Evolutionary conservation across 768 basidiomycete genomes (phyloP), one percentile per base, ranked within the genome.

Genomic region (Gymnopilus dilepis): DNA sequence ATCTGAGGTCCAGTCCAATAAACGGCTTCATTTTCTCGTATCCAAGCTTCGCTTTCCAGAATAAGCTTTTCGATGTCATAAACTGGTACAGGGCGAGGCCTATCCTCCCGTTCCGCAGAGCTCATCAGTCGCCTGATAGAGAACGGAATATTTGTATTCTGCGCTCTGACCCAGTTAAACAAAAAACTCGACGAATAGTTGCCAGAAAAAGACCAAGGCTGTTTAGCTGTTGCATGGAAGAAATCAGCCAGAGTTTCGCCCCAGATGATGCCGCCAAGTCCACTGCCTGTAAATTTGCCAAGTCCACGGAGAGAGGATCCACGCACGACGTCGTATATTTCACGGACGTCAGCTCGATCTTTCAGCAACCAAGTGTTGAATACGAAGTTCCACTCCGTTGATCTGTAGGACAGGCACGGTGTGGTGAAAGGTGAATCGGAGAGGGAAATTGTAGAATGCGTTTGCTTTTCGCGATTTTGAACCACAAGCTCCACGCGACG

Each of bases 211-310:
- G n/a, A n/a, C n/a, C n/a, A n/a, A n/a, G n/a, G n/a, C n/a, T n/a
- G n/a, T n/a, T n/a, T n/a, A n/a, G n/a, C 12, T n/a, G 6, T 47
- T 26, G 26, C 9, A 33, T 24, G 17, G 7, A 53, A 58, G 22
- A 62, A 62, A 41, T 62, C 61, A 24, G 56, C 38, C 4, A 62
- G 42, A 0, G 61, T 62, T 28, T 52, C 61, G 3, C 37, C 61
- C 61, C 61, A 62, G n/a, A 58, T 30, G 12, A 26, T 15, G 9
- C 33, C 12, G 13, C 22, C 24, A 4, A 12, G 11, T 22, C 37
- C 24, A 15, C 21, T 30, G 3, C 31, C 33, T 17, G 45, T 47
- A n/a, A 51, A 50, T 12, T 50, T 50, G 8, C 26, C 47, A 3
- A 50, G 28, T 17, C 47, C 47, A 12, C 47, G n/a, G n/a, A n/a